Evolutionary conservation across 495 filamentous ascomycete genomes (phyloP), one percentile per base, ranked within the genome.

Genomic region (Penicillium ochrochloron): DNA sequence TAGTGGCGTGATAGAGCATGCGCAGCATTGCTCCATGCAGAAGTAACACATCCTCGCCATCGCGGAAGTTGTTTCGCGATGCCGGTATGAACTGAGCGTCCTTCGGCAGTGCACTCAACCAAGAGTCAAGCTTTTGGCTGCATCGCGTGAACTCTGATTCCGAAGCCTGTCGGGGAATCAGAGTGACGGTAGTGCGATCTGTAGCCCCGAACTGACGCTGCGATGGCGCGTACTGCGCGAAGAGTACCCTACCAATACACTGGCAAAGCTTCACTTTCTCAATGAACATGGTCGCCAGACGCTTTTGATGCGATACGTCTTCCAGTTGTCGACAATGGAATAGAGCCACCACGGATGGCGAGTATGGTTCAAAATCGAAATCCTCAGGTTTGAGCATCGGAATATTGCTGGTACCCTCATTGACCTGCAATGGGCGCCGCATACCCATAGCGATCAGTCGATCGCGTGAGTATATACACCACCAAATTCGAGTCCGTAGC

Each of bases 401-500:
- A 19, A 96, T 90, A 67, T 93, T 90, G 71, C 88, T 93, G 63
- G 94, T 91, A 59, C 92, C 89, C 66, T 90, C 88, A 80, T 96
- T 94, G 75, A 96, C 92, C 64, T 92, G 83, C 4, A 90, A 90
- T 6, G 92, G 93, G 51, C 92, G 85, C 21, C 93, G 85, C 89
- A 96, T 90, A 2, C 92, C 93, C 57, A 97, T 82, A 4, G 93
- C 93, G 44, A 96, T 89, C 10, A 96, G 80, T 21, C 92, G 89
- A 76, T 97, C 93, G n/a, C 92, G 87, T 80, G 94, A 92, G 69
- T 92, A 94, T 62, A 90, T 86, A 46, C 90, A 92, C 93, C 93
- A 97, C 92, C 92, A 97, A 42, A 97, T 87, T 19, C 92, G 82
- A 67, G 88, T 91, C 82, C 92, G 91, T 41, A 96, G 70, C 55